Evolutionary conservation across 75 land plant genomes (phyloP).

Genomic region (Azolla pinnata): DNA sequence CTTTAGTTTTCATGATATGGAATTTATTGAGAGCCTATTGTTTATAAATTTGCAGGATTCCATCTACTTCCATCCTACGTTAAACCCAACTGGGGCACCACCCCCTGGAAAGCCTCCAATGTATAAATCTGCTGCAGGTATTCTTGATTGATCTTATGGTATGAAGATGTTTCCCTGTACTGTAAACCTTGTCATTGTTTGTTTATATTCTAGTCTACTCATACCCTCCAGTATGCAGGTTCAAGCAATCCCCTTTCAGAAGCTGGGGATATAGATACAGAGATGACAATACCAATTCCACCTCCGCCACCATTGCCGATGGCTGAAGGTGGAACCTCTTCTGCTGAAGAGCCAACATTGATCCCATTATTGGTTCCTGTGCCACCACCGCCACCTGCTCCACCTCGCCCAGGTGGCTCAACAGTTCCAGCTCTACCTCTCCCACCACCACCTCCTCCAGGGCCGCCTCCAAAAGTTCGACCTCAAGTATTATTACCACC

Average conservation of each 20-base stretch:
- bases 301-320: conserved; percentile 71
- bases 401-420: conserved; percentile 43
- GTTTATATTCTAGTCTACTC: no score
- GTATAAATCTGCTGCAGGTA: conserved; percentile 94
- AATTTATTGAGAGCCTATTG: not conserved
- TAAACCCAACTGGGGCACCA: conserved; percentile 95
- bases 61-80: conserved; percentile 85
- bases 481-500: conserved; percentile 29
- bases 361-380: conserved; percentile 67
- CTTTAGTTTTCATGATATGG: not conserved
- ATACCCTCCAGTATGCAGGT: conserved; percentile 34
- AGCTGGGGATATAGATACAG: conserved; percentile 51
- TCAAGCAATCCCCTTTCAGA: conserved; percentile 65
- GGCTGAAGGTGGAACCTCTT: conserved; percentile 21
- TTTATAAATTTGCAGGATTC: conserved; percentile 64
- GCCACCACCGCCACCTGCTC: conserved; percentile 91
- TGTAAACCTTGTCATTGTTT: no score
- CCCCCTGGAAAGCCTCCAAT: conserved; percentile 99
- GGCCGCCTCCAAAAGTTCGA: conserved; percentile 50
- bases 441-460: conserved; percentile 69
- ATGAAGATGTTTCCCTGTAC: no score
- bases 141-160: no score
- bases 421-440: conserved; percentile 38
- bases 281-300: conserved; percentile 55
- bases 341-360: conserved; percentile 37